Percentiles rank a stretch among this genome's conserved stretches.
Conservation (phyloP, 768 basidiomycete species). For the Pleurotus cornucopiae region DNA sequence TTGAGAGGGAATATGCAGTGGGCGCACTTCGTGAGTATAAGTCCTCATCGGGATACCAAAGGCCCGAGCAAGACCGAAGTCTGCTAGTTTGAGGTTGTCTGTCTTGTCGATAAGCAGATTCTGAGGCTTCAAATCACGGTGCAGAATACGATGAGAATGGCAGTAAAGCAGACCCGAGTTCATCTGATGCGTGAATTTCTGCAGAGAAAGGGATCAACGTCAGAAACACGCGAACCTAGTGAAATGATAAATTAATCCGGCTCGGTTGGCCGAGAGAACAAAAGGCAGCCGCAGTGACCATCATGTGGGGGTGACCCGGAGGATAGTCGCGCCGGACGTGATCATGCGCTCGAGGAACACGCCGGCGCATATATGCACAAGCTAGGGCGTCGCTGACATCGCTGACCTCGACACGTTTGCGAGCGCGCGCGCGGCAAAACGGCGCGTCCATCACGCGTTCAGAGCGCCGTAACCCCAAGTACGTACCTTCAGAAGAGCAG, state of each 20-base stretch:
- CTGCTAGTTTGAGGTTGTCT: constrained; percentile 92
- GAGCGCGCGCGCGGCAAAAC: background rate
- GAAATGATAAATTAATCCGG: too few species aligned
- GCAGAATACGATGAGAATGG: constrained; percentile 94
- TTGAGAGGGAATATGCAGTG: constrained; percentile 2
- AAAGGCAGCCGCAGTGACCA: too few species aligned
- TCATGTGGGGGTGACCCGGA: too few species aligned
- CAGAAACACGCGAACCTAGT: too few species aligned
- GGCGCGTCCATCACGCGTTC: constrained; percentile 19
- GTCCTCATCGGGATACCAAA: constrained; percentile 98
- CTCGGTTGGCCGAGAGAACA: too few species aligned
- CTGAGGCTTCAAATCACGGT: constrained; percentile 95
- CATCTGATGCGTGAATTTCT: constrained; percentile 98
- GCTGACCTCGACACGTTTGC: too few species aligned
- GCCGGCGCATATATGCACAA: too few species aligned
- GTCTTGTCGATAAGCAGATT: constrained; percentile 89
- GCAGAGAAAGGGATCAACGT: constrained; percentile 9
- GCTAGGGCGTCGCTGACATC: too few species aligned
- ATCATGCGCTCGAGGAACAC: too few species aligned
- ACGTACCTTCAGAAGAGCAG: constrained; percentile 73
- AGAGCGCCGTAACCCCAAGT: constrained; percentile 4
- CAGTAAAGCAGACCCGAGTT: constrained; percentile 89
- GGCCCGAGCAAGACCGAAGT: constrained; percentile 93
- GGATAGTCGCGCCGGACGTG: too few species aligned
- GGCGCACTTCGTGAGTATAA: constrained; percentile 92